A percentile compares a stretch with the other conserved stretches of the same genome.
Evolutionary conservation across 768 basidiomycete species (phyloP).

Genomic region (Lyophyllum shimeji): DNA sequence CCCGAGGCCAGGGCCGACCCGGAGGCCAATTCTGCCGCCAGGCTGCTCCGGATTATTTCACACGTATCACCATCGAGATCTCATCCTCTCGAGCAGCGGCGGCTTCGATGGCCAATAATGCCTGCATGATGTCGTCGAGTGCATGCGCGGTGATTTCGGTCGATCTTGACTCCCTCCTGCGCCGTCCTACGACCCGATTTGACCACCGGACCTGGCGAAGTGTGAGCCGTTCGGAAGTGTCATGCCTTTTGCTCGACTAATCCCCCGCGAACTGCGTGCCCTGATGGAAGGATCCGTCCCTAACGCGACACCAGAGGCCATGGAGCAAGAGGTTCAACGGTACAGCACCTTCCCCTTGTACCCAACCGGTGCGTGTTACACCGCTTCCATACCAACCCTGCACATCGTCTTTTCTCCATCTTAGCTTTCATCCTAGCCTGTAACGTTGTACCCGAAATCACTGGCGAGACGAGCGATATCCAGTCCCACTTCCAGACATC

Average conservation of each 20-base stretch:
- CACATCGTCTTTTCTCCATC: neutral
- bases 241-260: neutral
- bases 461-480: neutral
- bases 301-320: neutral
- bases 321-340: neutral
- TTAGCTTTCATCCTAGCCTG: slow-evolving; percentile 1
- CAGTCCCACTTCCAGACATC: neutral
- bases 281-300: neutral
- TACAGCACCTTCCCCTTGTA: slow-evolving; percentile 4
- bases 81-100: neutral
- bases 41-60: neutral
- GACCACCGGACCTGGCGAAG: neutral
- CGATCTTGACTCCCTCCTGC: slow-evolving; percentile 2
- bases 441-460: neutral
- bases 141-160: slow-evolving; percentile 3
- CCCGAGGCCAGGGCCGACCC: neutral
- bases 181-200: slow-evolving; percentile 5
- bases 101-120: neutral
- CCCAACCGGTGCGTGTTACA: slow-evolving; percentile 1
- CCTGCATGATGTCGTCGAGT: slow-evolving; percentile 4
- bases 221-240: neutral
- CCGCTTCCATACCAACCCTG: neutral
- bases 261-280: neutral
- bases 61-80: slow-evolving; percentile 3
- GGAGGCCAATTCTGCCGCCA: neutral